Percentiles rank a stretch among this genome's conserved stretches.
phyloP scores from a whole-genome alignment of 2,329 filamentous ascomycete species.

The Paecilomyces dactylethromorphus region DNA sequence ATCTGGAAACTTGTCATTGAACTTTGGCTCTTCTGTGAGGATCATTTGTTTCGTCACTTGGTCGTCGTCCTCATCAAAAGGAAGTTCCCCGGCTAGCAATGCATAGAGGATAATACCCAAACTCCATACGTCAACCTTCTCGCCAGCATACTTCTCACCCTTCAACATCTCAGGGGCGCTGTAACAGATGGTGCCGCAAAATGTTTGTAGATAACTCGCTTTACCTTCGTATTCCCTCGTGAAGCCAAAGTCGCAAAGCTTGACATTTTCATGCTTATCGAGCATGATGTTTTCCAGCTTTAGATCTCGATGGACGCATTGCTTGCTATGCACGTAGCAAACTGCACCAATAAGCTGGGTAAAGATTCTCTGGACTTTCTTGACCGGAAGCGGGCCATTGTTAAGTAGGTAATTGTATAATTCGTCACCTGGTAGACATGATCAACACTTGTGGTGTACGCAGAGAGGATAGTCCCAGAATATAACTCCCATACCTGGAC shows the following conservation, averaged over 20 bases:
- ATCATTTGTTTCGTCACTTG: conserved; percentile 79
- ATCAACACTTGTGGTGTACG: conserved; percentile 2
- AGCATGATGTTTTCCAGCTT: conserved; percentile 96
- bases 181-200: conserved; percentile 96
- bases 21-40: conserved; percentile 75
- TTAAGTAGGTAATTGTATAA: conserved; percentile 91
- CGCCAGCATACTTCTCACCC: conserved; percentile 93
- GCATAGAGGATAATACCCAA: conserved; percentile 87
- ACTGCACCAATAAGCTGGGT: conserved; percentile 93
- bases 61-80: conserved; percentile 95
- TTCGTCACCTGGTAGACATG: conserved; percentile 65
- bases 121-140: conserved; percentile 99
- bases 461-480: background rate
- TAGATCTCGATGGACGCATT: conserved; percentile 91
- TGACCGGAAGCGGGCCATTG: conserved; percentile 73
- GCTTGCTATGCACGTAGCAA: conserved; percentile 87
- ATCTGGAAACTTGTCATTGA: conserved; percentile 69
- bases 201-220: conserved; percentile 90
- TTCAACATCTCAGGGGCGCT: conserved; percentile 98
- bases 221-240: conserved; percentile 96
- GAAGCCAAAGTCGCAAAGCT: conserved; percentile 96
- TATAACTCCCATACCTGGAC: conserved; percentile 60
- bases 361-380: conserved; percentile 93
- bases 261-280: conserved; percentile 95
- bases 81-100: conserved; percentile 71